Evolutionary conservation across 179 eudicot species (phyloP).

Genomic region (Silene noctiflora): DNA sequence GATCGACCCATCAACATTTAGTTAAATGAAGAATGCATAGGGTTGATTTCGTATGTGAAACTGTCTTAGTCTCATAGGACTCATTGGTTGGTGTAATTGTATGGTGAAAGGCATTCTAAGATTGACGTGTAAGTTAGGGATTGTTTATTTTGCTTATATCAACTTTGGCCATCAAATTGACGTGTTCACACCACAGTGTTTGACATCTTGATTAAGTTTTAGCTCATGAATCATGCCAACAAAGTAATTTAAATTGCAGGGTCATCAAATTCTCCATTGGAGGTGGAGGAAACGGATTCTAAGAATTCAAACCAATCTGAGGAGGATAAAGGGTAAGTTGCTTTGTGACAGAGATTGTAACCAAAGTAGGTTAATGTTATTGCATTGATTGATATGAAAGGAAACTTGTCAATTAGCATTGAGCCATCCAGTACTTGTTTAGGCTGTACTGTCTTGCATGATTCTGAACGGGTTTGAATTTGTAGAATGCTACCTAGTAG

Average conservation of each 20-base stretch:
- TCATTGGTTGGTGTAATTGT: background rate
- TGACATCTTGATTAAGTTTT: background rate
- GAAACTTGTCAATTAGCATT: background rate
- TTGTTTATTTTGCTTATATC: background rate
- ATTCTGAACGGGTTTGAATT: background rate
- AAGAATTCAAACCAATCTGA: constrained; percentile 27
- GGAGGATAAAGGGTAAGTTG: constrained; percentile 35
- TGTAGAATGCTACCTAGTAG: background rate
- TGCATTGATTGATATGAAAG: background rate
- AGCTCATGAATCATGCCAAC: background rate
- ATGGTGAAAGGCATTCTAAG: background rate
- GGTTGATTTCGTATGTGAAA: background rate
- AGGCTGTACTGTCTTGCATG: background rate
- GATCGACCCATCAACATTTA: background rate
- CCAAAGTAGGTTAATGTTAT: constrained; percentile 23
- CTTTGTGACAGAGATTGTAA: constrained; percentile 12
- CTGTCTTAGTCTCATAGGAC: background rate
- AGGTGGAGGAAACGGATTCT: constrained; percentile 31
- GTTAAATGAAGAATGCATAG: background rate
- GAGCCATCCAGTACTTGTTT: background rate
- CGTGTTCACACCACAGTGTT: background rate
- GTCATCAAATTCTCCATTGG: constrained; percentile 29
- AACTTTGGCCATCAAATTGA: background rate
- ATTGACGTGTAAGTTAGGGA: background rate
- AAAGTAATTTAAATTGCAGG: constrained; percentile 26